phyloP scores from a whole-genome alignment of 768 basidiomycete genomes.

The Cantharellus cinnabarinus region DNA sequence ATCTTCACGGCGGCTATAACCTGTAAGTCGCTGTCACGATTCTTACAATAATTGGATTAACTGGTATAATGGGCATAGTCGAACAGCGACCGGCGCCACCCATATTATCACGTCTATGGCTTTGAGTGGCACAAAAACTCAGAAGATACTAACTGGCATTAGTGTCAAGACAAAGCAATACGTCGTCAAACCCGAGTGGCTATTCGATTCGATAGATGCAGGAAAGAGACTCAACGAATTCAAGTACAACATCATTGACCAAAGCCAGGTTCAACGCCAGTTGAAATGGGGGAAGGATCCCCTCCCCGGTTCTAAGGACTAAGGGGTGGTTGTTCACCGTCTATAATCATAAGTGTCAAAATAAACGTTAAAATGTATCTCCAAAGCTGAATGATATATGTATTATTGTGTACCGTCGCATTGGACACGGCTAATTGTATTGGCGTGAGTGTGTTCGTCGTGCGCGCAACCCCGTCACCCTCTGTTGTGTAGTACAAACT shows the following conservation, averaged over 20 bases:
- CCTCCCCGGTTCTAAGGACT: background rate
- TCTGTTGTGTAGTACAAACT: too few relatives aligned
- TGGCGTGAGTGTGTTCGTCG: too few relatives aligned
- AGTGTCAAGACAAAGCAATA: conserved; percentile 27
- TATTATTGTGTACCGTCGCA: too few relatives aligned
- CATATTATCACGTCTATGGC: conserved; percentile 61
- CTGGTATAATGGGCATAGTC: conserved; percentile 18
- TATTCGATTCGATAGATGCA: conserved; percentile 34
- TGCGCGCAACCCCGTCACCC: too few relatives aligned
- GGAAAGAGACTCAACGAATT: conserved; percentile 43
- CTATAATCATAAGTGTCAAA: too few relatives aligned
- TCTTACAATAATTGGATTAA: background rate
- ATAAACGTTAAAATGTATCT: too few relatives aligned
- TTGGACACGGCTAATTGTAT: too few relatives aligned
- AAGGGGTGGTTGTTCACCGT: too few relatives aligned
- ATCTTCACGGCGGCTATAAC: conserved; percentile 43
- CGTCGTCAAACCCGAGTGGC: conserved; percentile 31
- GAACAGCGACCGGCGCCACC: conserved; percentile 40
- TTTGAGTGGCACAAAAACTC: conserved; percentile 50
- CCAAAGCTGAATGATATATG: too few relatives aligned
- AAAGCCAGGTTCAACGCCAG: background rate
- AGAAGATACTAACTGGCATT: conserved; percentile 30
- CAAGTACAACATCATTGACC: conserved; percentile 20
- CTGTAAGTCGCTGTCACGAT: conserved; percentile 24
- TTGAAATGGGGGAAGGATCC: background rate